phyloP scores from a whole-genome alignment of 2,329 filamentous ascomycete species.

The Verticillium dahliae region DNA sequence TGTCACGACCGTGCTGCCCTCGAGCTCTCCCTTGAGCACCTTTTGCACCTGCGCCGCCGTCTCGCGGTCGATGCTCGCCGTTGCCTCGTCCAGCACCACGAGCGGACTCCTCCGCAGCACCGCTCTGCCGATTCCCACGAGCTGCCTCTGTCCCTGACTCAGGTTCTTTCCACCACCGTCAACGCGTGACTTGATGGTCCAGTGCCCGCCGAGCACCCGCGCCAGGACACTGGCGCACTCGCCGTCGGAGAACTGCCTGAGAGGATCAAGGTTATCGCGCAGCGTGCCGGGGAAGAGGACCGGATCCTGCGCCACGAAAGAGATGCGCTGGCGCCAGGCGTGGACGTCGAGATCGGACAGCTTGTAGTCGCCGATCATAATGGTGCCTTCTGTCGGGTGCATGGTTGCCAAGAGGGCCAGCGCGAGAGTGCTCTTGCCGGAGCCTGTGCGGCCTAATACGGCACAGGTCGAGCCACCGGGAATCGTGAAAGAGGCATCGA shows the following conservation, averaged over 20 bases:
- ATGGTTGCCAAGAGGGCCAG: slow-evolving; percentile 52
- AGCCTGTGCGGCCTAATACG: slow-evolving; percentile 77
- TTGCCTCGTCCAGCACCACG: slow-evolving; percentile 59
- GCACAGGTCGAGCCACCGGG: slow-evolving; percentile 56
- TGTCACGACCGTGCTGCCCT: slow-evolving; percentile 53
- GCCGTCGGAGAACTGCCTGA: slow-evolving; percentile 47
- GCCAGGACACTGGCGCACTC: slow-evolving; percentile 46
- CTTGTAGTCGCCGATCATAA: slow-evolving; percentile 48
- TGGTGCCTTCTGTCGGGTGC: slow-evolving; percentile 40
- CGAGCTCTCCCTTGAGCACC: slow-evolving; percentile 48
- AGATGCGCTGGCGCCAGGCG: slow-evolving; percentile 49
- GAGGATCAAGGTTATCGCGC: slow-evolving; percentile 62
- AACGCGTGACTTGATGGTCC: slow-evolving; percentile 42
- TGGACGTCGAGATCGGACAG: slow-evolving; percentile 48
- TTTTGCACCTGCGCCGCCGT: slow-evolving; percentile 54
- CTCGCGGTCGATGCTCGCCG: slow-evolving; percentile 53
- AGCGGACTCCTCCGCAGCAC: slow-evolving; percentile 54
- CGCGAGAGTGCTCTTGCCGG: slow-evolving; percentile 75
- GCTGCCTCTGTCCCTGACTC: slow-evolving; percentile 56
- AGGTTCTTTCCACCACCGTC: slow-evolving; percentile 56
- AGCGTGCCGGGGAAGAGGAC: slow-evolving; percentile 54
- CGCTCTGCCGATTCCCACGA: slow-evolving; percentile 54
- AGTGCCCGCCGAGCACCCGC: slow-evolving; percentile 49
- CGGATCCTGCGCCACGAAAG: slow-evolving; percentile 59
- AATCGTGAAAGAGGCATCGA: slow-evolving; percentile 64